Evolutionary conservation across 176 grass and related monocot genomes (phyloP).

Genomic region (Avena sativa): DNA sequence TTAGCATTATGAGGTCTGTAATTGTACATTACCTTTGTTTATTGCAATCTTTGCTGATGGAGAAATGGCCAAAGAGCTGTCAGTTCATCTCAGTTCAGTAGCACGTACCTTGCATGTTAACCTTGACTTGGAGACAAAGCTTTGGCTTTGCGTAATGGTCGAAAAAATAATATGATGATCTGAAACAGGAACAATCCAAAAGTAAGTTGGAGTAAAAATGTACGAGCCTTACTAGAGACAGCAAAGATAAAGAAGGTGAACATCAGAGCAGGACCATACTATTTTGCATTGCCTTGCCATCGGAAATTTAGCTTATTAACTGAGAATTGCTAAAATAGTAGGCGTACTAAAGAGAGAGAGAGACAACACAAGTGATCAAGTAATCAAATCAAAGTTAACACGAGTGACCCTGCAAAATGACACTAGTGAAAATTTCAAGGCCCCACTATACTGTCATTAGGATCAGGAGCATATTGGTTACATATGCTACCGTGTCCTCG

Average conservation of each 20-base stretch:
- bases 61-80: slow-evolving; percentile 27
- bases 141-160: not conserved
- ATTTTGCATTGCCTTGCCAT: not conserved
- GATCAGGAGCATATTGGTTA: not conserved
- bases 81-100: slow-evolving; percentile 12
- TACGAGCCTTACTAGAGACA: slow-evolving; percentile 18
- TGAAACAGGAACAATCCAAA: not conserved
- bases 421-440: not conserved
- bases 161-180: slow-evolving; percentile 5
- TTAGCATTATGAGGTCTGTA: slow-evolving; percentile 40
- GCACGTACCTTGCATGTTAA: slow-evolving; percentile 26
- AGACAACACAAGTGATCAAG: not conserved
- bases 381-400: slow-evolving; percentile 1
- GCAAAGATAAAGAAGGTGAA: not conserved
- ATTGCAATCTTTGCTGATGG: slow-evolving; percentile 35
- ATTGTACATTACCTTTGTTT: slow-evolving; percentile 35
- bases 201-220: not conserved
- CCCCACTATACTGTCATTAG: slow-evolving; percentile 7
- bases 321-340: slow-evolving; percentile 8
- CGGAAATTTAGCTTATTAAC: not conserved
- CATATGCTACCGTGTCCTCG: not conserved
- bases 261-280: not conserved
- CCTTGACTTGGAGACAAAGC: slow-evolving; percentile 17
- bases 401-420: not conserved
- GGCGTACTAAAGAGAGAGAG: not conserved